Evolutionary conservation across 257 asterid species (phyloP).

Genomic region (Solanum okadae): DNA sequence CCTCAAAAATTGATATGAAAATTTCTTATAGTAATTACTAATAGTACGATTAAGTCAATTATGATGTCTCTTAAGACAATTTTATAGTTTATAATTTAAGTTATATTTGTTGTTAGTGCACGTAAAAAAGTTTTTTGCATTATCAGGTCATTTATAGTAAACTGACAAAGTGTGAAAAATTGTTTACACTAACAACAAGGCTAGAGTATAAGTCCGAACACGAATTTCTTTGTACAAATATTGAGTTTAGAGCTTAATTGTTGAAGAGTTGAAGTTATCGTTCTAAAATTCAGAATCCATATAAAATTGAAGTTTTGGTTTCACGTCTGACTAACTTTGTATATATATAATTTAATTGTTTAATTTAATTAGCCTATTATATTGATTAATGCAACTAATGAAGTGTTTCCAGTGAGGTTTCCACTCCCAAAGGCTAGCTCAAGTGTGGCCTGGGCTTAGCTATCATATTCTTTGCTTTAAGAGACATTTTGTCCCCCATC

Average conservation of each 20-base stretch:
- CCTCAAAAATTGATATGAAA: neutral
- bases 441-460: constrained; percentile 20
- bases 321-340: neutral
- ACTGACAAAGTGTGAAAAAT: no score
- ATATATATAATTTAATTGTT: neutral
- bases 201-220: no score
- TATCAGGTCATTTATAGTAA: neutral
- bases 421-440: constrained; percentile 27
- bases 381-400: constrained; percentile 23
- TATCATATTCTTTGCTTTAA: constrained; percentile 35
- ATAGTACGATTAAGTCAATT: neutral
- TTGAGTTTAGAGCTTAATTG: neutral
- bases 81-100: neutral
- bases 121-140: neutral
- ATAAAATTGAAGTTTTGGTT: neutral
- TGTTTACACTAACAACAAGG: no score
- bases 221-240: no score
- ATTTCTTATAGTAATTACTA: neutral
- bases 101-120: neutral
- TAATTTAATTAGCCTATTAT: neutral
- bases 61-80: neutral
- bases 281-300: neutral
- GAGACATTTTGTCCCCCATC: constrained; percentile 50
- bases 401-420: constrained; percentile 40
- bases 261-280: neutral